Evolutionary conservation across 2,329 filamentous ascomycete genomes (phyloP).

Genomic region (Sphaerulina musiva): DNA sequence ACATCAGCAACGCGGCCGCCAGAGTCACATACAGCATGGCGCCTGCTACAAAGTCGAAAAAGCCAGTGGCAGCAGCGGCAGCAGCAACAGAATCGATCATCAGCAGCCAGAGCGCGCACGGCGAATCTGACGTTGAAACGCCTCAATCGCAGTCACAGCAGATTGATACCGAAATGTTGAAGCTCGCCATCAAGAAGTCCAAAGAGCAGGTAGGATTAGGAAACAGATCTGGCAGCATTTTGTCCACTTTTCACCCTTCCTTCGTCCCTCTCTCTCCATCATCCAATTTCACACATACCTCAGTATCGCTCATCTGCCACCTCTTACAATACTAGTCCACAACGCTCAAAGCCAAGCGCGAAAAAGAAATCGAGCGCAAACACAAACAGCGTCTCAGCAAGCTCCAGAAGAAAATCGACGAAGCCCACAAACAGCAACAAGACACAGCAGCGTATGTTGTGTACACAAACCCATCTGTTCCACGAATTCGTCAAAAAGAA

Average conservation of each 20-base stretch:
- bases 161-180: slow-evolving; percentile 5
- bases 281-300: background rate
- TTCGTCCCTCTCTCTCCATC: background rate
- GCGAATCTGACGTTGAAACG: slow-evolving; percentile 1
- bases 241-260: background rate
- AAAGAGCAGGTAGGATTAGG: slow-evolving; percentile 7
- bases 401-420: slow-evolving; percentile 11
- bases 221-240: background rate
- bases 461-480: no score
- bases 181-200: slow-evolving; percentile 5
- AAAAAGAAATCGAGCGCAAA: slow-evolving; percentile 13
- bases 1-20: background rate
- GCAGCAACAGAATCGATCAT: no score
- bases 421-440: background rate
- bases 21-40: slow-evolving; percentile 11
- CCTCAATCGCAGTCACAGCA: slow-evolving; percentile 9
- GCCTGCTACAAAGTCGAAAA: slow-evolving; percentile 5
- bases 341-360: slow-evolving; percentile 7
- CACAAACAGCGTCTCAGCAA: slow-evolving; percentile 9
- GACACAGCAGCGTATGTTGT: no score
- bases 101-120: background rate
- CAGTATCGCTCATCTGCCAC: slow-evolving; percentile 1
- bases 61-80: background rate
- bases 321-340: background rate
- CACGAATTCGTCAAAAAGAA: no score